A percentile compares a stretch with the other conserved stretches of the same genome.
phyloP scores from a whole-genome alignment of 169 alveolate genomes.

The Eimeria brunetti region DNA sequence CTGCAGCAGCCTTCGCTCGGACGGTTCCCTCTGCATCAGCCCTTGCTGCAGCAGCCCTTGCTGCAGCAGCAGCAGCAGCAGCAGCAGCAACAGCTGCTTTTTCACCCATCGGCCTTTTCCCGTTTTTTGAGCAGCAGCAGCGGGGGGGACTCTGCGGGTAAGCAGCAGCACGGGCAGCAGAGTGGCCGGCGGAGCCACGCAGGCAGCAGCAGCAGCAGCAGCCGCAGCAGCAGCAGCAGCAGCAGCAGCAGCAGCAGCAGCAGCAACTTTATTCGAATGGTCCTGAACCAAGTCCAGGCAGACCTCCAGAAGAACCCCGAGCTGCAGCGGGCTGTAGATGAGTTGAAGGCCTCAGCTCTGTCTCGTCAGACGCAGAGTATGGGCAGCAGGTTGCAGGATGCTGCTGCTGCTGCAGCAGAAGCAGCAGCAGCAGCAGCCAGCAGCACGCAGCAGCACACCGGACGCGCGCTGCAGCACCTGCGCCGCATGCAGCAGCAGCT shows the following conservation, averaged over 20 bases:
- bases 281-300: slow-evolving; percentile 75
- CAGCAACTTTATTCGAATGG: slow-evolving; percentile 73
- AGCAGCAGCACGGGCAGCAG: slow-evolving; percentile 37
- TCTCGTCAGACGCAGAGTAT: slow-evolving; percentile 39
- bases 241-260: slow-evolving; percentile 56
- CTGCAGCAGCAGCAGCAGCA: slow-evolving; percentile 31
- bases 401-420: slow-evolving; percentile 39
- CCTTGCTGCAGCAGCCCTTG: neutral
- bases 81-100: neutral
- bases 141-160: neutral
- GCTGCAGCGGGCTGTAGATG: slow-evolving; percentile 77
- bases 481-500: slow-evolving; percentile 13
- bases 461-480: slow-evolving; percentile 40
- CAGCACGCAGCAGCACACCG: slow-evolving; percentile 14
- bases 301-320: slow-evolving; percentile 78
- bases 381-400: slow-evolving; percentile 36
- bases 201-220: slow-evolving; percentile 37
- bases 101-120: neutral
- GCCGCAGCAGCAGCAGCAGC: slow-evolving; percentile 47
- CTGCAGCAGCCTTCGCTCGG: neutral
- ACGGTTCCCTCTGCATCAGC: neutral
- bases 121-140: slow-evolving; percentile 25
- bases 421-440: slow-evolving; percentile 69
- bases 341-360: slow-evolving; percentile 61
- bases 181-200: neutral